Conservation (phyloP, 176 grass and related monocot species). For the Chrysopogon serrulatus region DNA sequence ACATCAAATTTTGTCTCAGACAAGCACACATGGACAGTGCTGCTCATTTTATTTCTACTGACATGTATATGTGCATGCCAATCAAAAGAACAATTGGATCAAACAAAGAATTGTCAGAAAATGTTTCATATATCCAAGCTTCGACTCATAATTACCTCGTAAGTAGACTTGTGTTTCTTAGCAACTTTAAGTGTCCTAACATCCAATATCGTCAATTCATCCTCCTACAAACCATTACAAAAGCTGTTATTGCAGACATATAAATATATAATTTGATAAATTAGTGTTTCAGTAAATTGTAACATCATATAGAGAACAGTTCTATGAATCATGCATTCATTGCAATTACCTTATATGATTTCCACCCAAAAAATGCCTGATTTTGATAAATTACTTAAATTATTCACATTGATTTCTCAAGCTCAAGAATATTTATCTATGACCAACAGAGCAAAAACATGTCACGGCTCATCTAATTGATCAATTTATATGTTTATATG, state of each 20-base stretch:
- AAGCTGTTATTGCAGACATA: conserved; percentile 9
- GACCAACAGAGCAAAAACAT: background rate
- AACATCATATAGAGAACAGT: background rate
- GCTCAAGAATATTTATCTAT: conserved; percentile 11
- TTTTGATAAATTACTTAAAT: conserved; percentile 11
- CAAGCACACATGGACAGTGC: background rate
- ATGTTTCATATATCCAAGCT: background rate
- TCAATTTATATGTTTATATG: background rate
- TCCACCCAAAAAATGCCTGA: background rate
- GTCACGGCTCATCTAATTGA: conserved; percentile 1
- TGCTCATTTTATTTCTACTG: background rate
- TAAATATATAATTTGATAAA: background rate
- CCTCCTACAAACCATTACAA: conserved; percentile 69
- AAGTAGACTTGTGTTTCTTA: conserved; percentile 73
- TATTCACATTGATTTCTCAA: background rate
- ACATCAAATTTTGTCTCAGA: conserved; percentile 5
- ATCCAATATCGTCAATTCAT: conserved; percentile 95
- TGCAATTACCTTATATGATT: background rate
- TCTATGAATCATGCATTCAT: background rate
- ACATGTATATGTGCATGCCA: background rate
- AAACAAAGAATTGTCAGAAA: conserved; percentile 6
- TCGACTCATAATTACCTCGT: conserved; percentile 62
- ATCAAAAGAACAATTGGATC: background rate
- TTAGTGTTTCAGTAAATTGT: background rate
- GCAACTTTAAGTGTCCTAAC: conserved; percentile 78